phyloP scores from a whole-genome alignment of 306 rosid genomes.

The Quercus berberidifolia region DNA sequence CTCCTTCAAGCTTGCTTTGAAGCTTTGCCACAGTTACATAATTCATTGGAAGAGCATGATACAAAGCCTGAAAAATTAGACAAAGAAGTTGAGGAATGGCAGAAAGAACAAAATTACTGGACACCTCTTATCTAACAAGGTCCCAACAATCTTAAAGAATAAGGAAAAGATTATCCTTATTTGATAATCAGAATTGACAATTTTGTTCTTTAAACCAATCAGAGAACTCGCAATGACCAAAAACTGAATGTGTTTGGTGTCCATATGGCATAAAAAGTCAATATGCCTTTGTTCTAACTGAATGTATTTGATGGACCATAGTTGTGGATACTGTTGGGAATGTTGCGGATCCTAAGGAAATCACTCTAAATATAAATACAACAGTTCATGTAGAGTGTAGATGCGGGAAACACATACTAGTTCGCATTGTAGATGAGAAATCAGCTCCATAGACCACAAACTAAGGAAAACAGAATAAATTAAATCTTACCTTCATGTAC shows the following conservation, averaged over 20 bases:
- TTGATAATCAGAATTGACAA: background rate
- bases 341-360: background rate
- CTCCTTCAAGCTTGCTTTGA: constrained; percentile 73
- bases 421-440: background rate
- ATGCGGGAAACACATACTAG: background rate
- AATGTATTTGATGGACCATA: background rate
- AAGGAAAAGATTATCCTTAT: constrained; percentile 3
- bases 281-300: background rate
- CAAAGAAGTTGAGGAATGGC: constrained; percentile 5
- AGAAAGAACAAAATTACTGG: constrained; percentile 1
- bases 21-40: constrained; percentile 70
- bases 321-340: background rate
- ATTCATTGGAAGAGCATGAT: constrained; percentile 73
- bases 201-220: constrained; percentile 8
- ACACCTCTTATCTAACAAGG: background rate
- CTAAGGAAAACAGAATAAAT: background rate
- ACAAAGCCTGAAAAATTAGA: constrained; percentile 59
- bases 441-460: background rate
- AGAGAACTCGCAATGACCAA: constrained; percentile 4
- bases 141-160: background rate
- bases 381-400: background rate
- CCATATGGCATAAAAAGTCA: background rate
- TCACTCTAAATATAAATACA: background rate
- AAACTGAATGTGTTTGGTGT: background rate
- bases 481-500: constrained; percentile 66